These are phyloP conservation scores for Eucalyptus pumila DNA, from an alignment of 345 rosid genomes.

Conservation along the genomic window DNA sequence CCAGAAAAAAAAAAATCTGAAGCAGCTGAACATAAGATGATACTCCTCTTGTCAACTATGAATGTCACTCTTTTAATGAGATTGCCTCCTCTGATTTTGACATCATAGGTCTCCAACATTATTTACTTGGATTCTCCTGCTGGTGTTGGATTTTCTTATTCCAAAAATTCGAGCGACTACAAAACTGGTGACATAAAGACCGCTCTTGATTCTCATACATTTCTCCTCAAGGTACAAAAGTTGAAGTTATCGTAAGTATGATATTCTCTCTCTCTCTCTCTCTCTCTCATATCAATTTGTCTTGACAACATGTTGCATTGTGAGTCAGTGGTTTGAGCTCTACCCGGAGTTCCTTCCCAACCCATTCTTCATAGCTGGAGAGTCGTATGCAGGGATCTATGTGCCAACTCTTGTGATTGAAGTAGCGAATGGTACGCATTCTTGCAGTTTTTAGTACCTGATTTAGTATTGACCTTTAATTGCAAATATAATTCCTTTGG, in stretches of 20 bases:
- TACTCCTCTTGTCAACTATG: neutral
- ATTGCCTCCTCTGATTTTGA: neutral
- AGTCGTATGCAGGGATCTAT: conserved; percentile 88
- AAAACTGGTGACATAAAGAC: conserved; percentile 48
- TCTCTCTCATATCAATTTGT: neutral
- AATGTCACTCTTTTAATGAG: neutral
- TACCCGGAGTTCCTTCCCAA: conserved; percentile 74
- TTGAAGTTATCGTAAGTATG: neutral
- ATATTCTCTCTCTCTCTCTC: neutral
- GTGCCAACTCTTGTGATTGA: conserved; percentile 78
- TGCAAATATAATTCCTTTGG: neutral
- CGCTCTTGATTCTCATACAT: conserved; percentile 57
- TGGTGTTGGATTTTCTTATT: conserved; percentile 83
- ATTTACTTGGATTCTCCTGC: conserved; percentile 84
- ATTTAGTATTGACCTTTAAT: neutral
- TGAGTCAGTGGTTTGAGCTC: conserved; percentile 64
- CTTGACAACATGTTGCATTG: neutral
- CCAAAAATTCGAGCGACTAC: conserved; percentile 44
- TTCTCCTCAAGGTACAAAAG: conserved; percentile 51
- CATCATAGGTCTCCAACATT: conserved; percentile 58
- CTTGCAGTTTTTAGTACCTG: neutral
- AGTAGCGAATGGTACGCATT: conserved; percentile 48
- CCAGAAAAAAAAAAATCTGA: neutral
- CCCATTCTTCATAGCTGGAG: conserved; percentile 78
- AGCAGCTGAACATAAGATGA: neutral